phyloP scores from a whole-genome alignment of 1,284 basidiomycete species.

The Marasmius fiardii region DNA sequence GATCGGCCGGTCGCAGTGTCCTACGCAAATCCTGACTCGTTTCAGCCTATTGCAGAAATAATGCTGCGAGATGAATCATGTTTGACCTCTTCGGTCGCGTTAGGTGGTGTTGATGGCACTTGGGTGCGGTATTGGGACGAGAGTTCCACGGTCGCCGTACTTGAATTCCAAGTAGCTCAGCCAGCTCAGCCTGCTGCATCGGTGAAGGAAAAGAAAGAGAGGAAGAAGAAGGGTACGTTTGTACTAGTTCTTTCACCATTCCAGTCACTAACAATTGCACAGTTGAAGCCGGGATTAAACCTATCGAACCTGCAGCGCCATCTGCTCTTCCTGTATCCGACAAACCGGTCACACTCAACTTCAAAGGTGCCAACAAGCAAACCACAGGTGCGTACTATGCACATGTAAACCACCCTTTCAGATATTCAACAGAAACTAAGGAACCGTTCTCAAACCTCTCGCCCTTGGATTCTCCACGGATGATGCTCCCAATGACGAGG shows the following conservation, averaged over 20 bases:
- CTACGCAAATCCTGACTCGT: slow-evolving; percentile 84
- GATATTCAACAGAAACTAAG: slow-evolving; percentile 8
- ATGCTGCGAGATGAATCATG: slow-evolving; percentile 73
- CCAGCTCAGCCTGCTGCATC: slow-evolving; percentile 36
- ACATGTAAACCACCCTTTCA: background rate
- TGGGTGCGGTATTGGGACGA: slow-evolving; percentile 87
- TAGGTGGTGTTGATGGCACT: slow-evolving; percentile 66
- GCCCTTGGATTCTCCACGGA: slow-evolving; percentile 56
- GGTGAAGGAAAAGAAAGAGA: slow-evolving; percentile 61
- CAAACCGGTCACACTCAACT: slow-evolving; percentile 74
- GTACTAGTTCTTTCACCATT: background rate
- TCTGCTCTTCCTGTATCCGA: slow-evolving; percentile 69
- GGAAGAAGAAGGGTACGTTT: slow-evolving; percentile 53
- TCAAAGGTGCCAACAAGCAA: slow-evolving; percentile 49
- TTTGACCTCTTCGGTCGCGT: slow-evolving; percentile 54
- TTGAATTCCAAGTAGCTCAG: slow-evolving; percentile 79
- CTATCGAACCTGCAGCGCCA: slow-evolving; percentile 38
- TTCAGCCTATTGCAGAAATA: slow-evolving; percentile 73
- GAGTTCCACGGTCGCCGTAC: slow-evolving; percentile 60
- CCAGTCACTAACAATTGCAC: background rate
- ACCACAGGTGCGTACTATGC: slow-evolving; percentile 31
- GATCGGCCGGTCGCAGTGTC: slow-evolving; percentile 84
- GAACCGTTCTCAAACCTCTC: slow-evolving; percentile 35
- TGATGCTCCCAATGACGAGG: slow-evolving; percentile 38
- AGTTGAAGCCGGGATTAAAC: slow-evolving; percentile 22